phyloP scores from a whole-genome alignment of 1,284 basidiomycete genomes.

The Vanrija sp. region DNA sequence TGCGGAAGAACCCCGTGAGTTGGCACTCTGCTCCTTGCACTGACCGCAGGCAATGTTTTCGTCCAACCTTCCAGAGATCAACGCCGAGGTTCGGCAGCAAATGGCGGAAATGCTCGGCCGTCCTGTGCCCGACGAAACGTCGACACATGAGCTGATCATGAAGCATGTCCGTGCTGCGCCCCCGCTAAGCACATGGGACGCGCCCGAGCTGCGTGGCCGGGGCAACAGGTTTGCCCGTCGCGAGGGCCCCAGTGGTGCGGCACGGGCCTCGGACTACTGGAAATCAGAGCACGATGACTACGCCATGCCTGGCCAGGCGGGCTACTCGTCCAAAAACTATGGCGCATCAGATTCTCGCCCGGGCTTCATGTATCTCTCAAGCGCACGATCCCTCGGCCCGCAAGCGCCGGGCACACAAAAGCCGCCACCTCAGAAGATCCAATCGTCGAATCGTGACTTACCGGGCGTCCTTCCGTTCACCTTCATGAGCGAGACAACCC shows the following conservation, averaged over 20 bases:
- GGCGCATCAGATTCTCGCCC: slow-evolving; percentile 12
- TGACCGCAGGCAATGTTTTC: slow-evolving; percentile 27
- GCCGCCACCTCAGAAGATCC: slow-evolving; percentile 27
- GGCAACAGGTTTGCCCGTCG: slow-evolving; percentile 37
- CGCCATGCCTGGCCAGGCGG: slow-evolving; percentile 27
- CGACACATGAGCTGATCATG: slow-evolving; percentile 36
- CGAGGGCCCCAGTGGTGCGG: slow-evolving; percentile 35
- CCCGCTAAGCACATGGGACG: slow-evolving; percentile 42
- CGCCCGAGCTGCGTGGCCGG: slow-evolving; percentile 30
- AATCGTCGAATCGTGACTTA: slow-evolving; percentile 32
- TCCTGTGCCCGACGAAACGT: slow-evolving; percentile 27
- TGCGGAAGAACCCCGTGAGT: slow-evolving; percentile 25
- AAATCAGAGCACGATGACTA: slow-evolving; percentile 44
- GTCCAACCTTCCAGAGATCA: slow-evolving; percentile 28
- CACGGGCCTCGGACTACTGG: slow-evolving; percentile 46
- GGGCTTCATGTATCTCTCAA: slow-evolving; percentile 9
- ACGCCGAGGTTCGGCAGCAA: slow-evolving; percentile 26
- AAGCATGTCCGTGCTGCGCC: slow-evolving; percentile 43
- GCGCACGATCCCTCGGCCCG: slow-evolving; percentile 7
- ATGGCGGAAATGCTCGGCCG: slow-evolving; percentile 34
- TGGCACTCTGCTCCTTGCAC: background rate
- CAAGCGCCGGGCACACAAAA: slow-evolving; percentile 13
- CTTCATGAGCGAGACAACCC: slow-evolving; percentile 19
- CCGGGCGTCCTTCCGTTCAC: slow-evolving; percentile 40
- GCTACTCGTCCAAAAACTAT: slow-evolving; percentile 5